Evolutionary conservation across 768 basidiomycete species (phyloP).

Genomic region (Boletellus ananas): DNA sequence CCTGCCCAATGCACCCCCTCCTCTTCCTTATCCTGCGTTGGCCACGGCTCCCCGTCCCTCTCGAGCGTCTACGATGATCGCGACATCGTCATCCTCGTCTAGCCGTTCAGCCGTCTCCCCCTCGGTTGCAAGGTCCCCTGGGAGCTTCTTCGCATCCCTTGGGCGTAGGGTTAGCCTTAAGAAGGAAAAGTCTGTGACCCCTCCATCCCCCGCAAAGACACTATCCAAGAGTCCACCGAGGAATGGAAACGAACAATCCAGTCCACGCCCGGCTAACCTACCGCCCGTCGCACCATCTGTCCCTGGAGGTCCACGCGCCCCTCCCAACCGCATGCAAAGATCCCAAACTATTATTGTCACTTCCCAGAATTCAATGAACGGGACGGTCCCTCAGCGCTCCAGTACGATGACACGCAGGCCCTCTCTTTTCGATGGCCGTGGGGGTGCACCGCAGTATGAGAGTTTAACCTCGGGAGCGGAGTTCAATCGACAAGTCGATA

Average conservation of each 20-base stretch:
- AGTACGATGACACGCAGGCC: slow-evolving; percentile 28
- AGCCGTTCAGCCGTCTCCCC: slow-evolving; percentile 44
- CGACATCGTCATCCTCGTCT: slow-evolving; percentile 46
- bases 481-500: slow-evolving; percentile 67
- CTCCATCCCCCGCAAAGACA: slow-evolving; percentile 33
- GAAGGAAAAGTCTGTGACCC: slow-evolving; percentile 31
- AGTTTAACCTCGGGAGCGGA: slow-evolving; percentile 33
- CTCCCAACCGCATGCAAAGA: slow-evolving; percentile 56
- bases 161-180: slow-evolving; percentile 65
- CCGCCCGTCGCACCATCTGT: slow-evolving; percentile 44
- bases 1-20: slow-evolving; percentile 52
- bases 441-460: slow-evolving; percentile 5
- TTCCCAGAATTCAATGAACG: slow-evolving; percentile 25
- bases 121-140: slow-evolving; percentile 39
- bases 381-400: slow-evolving; percentile 25
- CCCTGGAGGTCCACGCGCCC: slow-evolving; percentile 73
- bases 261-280: slow-evolving; percentile 31
- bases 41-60: slow-evolving; percentile 36
- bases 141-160: slow-evolving; percentile 70
- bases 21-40: slow-evolving; percentile 74
- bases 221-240: slow-evolving; percentile 38
- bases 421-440: slow-evolving; percentile 29
- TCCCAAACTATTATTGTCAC: slow-evolving; percentile 62
- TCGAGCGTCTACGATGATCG: slow-evolving; percentile 32
- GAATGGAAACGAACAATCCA: slow-evolving; percentile 21